Evolutionary conservation across 129 eudicot species (phyloP), one percentile per base, ranked within the genome.

Genomic region (Flaveria robusta): DNA sequence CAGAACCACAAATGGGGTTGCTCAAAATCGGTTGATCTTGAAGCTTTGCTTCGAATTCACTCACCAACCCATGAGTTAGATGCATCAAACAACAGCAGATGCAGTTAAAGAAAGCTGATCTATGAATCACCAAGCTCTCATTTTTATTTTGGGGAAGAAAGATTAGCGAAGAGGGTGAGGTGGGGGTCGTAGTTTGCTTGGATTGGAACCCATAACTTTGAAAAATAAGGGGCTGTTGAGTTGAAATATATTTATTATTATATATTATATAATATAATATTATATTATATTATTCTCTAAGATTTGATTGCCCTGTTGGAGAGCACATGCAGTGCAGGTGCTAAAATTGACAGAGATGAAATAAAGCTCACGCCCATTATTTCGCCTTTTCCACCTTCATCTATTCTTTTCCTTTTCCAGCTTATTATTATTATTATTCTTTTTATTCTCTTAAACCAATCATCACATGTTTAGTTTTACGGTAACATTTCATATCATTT

Each of bases 11-110:
- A 23, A 51, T 16, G n/a, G 14, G 45, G 56, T 41, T 31, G 77
- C 70, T 19, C 64, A 67, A 74, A 56, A 11, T 66, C 13, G 20
- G 83, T 74, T 78, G 76, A 75, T 58, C 52, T 56, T 51, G 72
- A 78, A 63, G 27, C 87, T 83, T 90, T 46, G 86, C 92, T 90
- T 90, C 70, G 80, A 89, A 83, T 83, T 56, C 75, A 90, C 84
- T 85, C 83, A 34, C 72, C 47, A 13, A 6, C 7, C 66, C 31
- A 68, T 31, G 54, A 54, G 46, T 43, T 74, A 74, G 67, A 52
- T 55, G 75, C 75, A 74, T 74, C 41, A 51, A 72, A 64, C 39
- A 50, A 11, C 23, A 50, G 29, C 60, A 56, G 58, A 77, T 24
- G 13, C 31, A 58, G 26, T 41, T 43, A 24, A 24, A 52, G 14